Percentiles rank a stretch among this genome's conserved stretches.
These are phyloP conservation scores for Punctularia strigosozonata DNA, from an alignment of 768 basidiomycete genomes.

Conservation along the genomic window DNA sequence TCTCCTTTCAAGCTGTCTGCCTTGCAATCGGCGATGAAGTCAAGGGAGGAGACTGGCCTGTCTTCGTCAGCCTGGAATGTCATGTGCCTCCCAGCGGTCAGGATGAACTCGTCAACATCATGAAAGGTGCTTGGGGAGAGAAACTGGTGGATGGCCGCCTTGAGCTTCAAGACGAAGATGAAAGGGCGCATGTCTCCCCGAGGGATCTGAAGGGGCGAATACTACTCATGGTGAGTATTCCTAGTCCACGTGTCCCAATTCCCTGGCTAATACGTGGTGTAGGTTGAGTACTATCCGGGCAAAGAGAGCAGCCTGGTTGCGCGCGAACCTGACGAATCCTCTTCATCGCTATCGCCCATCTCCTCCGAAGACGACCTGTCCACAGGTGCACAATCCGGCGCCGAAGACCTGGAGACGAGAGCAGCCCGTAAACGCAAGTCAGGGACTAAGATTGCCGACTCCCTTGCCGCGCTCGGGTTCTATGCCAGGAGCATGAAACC, in stretches of 20 bases:
- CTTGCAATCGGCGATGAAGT: constrained; percentile 36
- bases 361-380: too few species aligned
- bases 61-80: constrained; percentile 51
- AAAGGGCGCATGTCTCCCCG: constrained; percentile 28
- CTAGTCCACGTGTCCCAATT: background rate
- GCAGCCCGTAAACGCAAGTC: background rate
- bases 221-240: constrained; percentile 38
- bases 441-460: constrained; percentile 30
- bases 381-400: too few species aligned
- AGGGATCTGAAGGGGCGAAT: constrained; percentile 39
- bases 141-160: constrained; percentile 33
- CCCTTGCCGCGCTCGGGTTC: constrained; percentile 43
- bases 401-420: background rate
- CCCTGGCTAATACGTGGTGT: background rate
- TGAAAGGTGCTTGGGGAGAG: constrained; percentile 39
- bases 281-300: constrained; percentile 12
- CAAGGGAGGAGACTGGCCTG: constrained; percentile 35
- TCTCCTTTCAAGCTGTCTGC: constrained; percentile 41
- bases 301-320: background rate
- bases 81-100: constrained; percentile 43
- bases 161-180: constrained; percentile 24
- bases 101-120: constrained; percentile 37
- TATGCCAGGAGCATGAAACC: constrained; percentile 59
- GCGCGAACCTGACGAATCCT: background rate
- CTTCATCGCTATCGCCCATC: background rate